A percentile compares a stretch with the other conserved stretches of the same genome.
These are phyloP conservation scores for Phanerochaete sordida DNA, from an alignment of 768 basidiomycete genomes.

Conservation along the genomic window DNA sequence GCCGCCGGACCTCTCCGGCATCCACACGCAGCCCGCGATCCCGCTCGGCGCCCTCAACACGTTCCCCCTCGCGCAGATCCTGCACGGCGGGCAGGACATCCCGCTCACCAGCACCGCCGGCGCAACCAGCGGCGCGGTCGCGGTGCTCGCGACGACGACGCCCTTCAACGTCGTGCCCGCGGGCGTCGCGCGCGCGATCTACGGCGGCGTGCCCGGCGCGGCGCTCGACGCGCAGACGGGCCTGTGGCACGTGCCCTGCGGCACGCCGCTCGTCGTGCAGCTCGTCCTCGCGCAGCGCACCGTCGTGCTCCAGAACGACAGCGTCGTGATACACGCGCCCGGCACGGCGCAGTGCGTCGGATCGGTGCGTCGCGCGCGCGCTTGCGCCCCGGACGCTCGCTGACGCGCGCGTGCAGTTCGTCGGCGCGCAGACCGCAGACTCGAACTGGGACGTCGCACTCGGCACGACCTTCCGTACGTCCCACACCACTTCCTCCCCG, in stretches of 20 bases:
- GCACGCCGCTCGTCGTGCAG: not conserved
- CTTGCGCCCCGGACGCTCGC: not conserved
- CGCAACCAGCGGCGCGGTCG: not conserved
- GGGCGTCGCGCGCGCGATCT: constrained; percentile 3
- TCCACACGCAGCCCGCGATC: constrained; percentile 3
- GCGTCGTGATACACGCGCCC: not conserved
- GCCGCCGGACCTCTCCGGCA: not conserved
- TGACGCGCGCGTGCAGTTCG: not conserved
- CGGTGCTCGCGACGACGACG: not conserved
- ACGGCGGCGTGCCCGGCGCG: not conserved
- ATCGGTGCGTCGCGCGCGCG: not conserved
- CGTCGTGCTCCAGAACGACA: not conserved
- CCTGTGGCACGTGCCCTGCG: constrained; percentile 6
- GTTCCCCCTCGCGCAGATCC: not conserved
- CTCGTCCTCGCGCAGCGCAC: constrained; percentile 1
- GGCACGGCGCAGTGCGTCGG: constrained; percentile 8
- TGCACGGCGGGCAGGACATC: not conserved
- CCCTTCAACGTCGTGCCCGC: not conserved
- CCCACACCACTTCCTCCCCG: not conserved
- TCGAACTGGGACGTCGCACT: constrained; percentile 5
- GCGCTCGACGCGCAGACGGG: not conserved
- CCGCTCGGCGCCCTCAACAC: not conserved
- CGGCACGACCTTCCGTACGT: constrained; percentile 10
- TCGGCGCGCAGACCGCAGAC: not conserved
- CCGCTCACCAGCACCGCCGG: not conserved